These are phyloP conservation scores for Populus ilicifolia DNA, from an alignment of 345 rosid genomes.

Conservation along the genomic window DNA sequence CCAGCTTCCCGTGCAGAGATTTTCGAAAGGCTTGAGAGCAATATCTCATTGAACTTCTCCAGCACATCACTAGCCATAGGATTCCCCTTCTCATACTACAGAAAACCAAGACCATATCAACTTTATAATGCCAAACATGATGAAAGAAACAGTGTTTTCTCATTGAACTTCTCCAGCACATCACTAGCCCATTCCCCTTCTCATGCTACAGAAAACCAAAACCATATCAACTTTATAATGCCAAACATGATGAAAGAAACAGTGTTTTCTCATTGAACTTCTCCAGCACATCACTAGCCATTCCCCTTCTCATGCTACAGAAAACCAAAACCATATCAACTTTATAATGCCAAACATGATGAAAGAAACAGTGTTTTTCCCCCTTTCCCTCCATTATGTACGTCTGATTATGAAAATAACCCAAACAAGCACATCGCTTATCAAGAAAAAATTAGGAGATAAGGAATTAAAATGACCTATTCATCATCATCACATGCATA, in stretches of 20 bases:
- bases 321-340: background rate
- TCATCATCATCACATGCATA: background rate
- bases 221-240: background rate
- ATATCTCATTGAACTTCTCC: slow-evolving; percentile 17
- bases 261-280: background rate
- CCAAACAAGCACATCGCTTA: background rate
- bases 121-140: background rate
- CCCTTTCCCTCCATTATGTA: background rate
- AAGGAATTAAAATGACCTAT: background rate
- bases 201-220: slow-evolving; percentile 1
- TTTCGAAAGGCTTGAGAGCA: background rate
- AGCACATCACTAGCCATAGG: background rate
- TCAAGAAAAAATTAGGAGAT: no score
- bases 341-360: background rate
- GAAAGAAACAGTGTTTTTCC: background rate
- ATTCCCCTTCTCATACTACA: slow-evolving; percentile 17
- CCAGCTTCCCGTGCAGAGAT: background rate
- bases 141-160: background rate
- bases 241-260: background rate
- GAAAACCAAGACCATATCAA: background rate
- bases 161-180: slow-evolving; percentile 19
- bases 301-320: slow-evolving; percentile 14
- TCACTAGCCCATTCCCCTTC: slow-evolving; percentile 1
- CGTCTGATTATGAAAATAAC: background rate
- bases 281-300: slow-evolving; percentile 1